Conservation (phyloP, 176 grass and related monocot species). For the Oryza coarctata region DNA sequence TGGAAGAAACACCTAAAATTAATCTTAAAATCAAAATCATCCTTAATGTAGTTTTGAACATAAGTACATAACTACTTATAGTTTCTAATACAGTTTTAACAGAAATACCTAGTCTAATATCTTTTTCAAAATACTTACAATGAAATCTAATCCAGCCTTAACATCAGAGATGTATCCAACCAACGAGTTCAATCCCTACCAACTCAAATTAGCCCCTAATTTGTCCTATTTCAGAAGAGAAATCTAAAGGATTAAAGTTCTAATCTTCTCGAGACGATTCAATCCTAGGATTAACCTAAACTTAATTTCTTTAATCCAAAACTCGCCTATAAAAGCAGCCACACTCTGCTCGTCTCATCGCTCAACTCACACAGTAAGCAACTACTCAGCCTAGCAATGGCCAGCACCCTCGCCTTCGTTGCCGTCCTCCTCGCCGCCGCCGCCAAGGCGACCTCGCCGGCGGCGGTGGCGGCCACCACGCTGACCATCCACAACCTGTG, state of each 20-base stretch:
- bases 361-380: neutral
- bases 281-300: neutral
- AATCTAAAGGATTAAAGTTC: neutral
- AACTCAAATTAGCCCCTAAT: neutral
- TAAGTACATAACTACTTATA: too few species aligned
- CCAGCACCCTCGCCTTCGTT: neutral
- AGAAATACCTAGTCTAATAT: too few species aligned
- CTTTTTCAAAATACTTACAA: too few species aligned
- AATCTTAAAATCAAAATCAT: neutral
- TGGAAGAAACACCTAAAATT: neutral
- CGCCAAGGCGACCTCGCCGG: conserved; percentile 14
- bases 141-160: too few species aligned
- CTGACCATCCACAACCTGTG: conserved; percentile 56
- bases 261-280: neutral
- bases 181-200: too few species aligned
- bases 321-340: neutral
- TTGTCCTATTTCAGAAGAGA: neutral
- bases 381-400: neutral
- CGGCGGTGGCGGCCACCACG: conserved; percentile 17
- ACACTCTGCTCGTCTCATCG: neutral
- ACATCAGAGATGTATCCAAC: too few species aligned
- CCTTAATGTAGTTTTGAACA: neutral
- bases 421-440: neutral
- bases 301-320: neutral
- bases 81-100: too few species aligned